Conservation (phyloP, 495 filamentous ascomycete species). For the Mytilinidion resinicola region DNA sequence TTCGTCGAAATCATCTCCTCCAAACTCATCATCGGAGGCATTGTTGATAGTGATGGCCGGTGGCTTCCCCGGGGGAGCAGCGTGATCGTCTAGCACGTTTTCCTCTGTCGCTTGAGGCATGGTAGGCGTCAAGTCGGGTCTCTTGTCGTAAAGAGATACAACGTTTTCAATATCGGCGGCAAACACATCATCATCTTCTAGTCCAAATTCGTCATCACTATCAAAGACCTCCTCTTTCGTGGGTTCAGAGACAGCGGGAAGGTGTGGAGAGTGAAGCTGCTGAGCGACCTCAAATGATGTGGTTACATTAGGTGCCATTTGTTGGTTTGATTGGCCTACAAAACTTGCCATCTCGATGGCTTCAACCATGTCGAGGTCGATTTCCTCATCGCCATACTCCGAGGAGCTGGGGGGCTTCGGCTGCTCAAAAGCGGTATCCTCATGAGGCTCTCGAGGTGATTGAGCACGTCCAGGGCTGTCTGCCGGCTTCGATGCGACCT, state of each 20-base stretch:
- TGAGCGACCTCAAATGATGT: background rate
- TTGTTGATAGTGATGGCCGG: slow-evolving; percentile 25
- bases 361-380: slow-evolving; percentile 27
- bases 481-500: slow-evolving; percentile 1
- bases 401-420: slow-evolving; percentile 13
- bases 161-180: slow-evolving; percentile 54
- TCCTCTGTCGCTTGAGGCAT: background rate
- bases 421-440: background rate
- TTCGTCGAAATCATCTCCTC: slow-evolving; percentile 55
- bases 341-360: slow-evolving; percentile 14
- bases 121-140: slow-evolving; percentile 19
- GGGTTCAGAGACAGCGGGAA: background rate
- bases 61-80: background rate
- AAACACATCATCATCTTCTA: slow-evolving; percentile 33
- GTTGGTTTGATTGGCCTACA: background rate
- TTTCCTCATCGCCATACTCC: slow-evolving; percentile 50
- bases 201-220: slow-evolving; percentile 44
- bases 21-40: slow-evolving; percentile 37
- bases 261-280: background rate
- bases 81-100: background rate
- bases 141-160: slow-evolving; percentile 47
- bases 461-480: background rate
- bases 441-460: background rate
- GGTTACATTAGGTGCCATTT: background rate
- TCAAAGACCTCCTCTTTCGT: slow-evolving; percentile 34